Base-by-base conservation (phyloP, 108 stramenopile species). In the Skeletonema tropicum region DNA sequence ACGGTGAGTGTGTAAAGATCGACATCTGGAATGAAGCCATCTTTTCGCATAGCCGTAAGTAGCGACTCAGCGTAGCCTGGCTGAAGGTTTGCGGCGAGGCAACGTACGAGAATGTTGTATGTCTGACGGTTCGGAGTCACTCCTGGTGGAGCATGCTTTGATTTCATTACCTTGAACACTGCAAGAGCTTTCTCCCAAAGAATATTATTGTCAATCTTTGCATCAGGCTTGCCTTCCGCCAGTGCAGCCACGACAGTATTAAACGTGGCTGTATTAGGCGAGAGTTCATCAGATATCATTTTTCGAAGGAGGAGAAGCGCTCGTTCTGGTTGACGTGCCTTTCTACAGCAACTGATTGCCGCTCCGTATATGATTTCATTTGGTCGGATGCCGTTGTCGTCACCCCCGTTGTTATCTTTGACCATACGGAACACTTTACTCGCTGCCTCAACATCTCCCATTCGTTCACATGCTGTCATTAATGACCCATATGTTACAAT, bases 281-380 rank as follows among this genome's bases (percentile, higher is more conserved):
- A 70, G 17, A 94, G 76, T n/a, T 80, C 75, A 23, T 91, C 89
- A 7, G 77, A 82, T 13, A 94, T 84, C 93, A 94, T 94, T 66
- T 90, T 90, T 17, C 81, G 70, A 57, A 94, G 70, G 11, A 94
- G 79, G 2, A 87, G 66, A 6, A 90, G 68, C 0, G 90, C 85
- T 31, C 89, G 76, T 70, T 94, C 85, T 25, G 86, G 74, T 66
- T 91, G 61, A 35, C 68, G 46, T n/a, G 90, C 89, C 63, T 90
- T 90, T 31, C 90, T 83, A 48, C 88, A 91, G 57, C 90, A 91
- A 58, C 87, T 88, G 42, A 94, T 91, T 55, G 90, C 93, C 14
- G 93, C 93, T 32, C 93, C 93, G 66, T 89, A 94, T 41, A 94
- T 86, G 25, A 94, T 89, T 79, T 94, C 90, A 57, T 94, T 91